Evolutionary conservation across 2,329 filamentous ascomycete species (phyloP).

Genomic region (Cercospora zeae-maydis): DNA sequence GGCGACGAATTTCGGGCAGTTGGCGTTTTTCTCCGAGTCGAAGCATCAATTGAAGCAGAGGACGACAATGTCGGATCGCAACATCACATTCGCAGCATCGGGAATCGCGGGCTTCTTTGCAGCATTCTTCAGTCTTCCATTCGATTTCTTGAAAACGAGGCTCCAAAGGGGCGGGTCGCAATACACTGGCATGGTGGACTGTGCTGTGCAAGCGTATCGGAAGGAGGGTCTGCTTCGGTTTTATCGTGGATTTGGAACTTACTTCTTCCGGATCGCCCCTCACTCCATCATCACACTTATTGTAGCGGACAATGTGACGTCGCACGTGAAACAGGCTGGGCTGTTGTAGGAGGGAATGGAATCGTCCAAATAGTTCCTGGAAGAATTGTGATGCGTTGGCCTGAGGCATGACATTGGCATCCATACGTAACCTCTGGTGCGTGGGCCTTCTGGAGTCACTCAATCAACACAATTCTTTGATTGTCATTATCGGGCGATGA

Average conservation of each 20-base stretch:
- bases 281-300: conserved; percentile 24
- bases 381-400: too few relatives aligned
- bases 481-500: too few relatives aligned
- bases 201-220: conserved; percentile 79
- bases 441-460: too few relatives aligned
- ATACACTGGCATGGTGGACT: conserved; percentile 83
- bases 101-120: conserved; percentile 95
- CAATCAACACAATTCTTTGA: too few relatives aligned
- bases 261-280: conserved; percentile 56
- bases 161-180: conserved; percentile 85
- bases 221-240: conserved; percentile 86
- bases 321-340: conserved; percentile 6
- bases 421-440: too few relatives aligned
- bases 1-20: conserved; percentile 94
- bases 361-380: too few relatives aligned
- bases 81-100: conserved; percentile 69
- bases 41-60: conserved; percentile 74
- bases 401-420: too few relatives aligned
- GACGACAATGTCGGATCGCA: conserved; percentile 65
- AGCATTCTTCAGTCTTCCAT: conserved; percentile 87
- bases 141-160: conserved; percentile 97
- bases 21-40: conserved; percentile 94
- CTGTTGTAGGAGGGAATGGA: not conserved
- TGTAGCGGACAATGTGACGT: conserved; percentile 22
- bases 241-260: conserved; percentile 92